Conservation (phyloP, 371 early-diverging fungal species). For the Mucor mucedo region DNA sequence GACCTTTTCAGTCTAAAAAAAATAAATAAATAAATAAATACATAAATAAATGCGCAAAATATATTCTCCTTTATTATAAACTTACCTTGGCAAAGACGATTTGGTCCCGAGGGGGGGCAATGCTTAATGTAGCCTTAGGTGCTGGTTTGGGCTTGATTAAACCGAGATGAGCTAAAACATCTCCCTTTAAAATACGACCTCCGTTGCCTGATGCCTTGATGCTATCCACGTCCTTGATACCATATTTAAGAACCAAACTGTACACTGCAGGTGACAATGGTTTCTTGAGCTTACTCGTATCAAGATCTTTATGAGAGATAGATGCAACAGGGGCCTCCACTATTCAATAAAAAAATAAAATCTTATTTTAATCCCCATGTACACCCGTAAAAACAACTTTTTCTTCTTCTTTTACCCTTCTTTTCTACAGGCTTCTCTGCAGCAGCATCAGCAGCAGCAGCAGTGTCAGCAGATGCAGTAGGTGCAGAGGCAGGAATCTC, state of each 20-base stretch:
- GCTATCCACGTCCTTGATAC: slow-evolving; percentile 60
- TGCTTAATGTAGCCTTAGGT: slow-evolving; percentile 45
- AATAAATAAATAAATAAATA: background rate
- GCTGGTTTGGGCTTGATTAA: slow-evolving; percentile 61
- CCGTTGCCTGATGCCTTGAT: slow-evolving; percentile 85
- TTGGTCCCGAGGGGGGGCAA: slow-evolving; percentile 54
- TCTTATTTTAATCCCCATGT: too few species aligned
- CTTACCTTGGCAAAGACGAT: slow-evolving; percentile 52
- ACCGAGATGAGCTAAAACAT: slow-evolving; percentile 80
- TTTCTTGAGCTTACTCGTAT: slow-evolving; percentile 52
- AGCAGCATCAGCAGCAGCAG: background rate
- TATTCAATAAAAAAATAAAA: too few species aligned
- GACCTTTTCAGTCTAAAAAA: slow-evolving; percentile 31
- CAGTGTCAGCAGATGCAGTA: background rate
- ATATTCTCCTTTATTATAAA: background rate
- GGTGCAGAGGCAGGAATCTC: slow-evolving; percentile 54
- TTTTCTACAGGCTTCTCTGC: slow-evolving; percentile 6
- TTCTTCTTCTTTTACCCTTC: slow-evolving; percentile 4
- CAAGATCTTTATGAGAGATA: slow-evolving; percentile 51
- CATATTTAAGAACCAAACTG: slow-evolving; percentile 61
- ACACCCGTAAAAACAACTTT: background rate
- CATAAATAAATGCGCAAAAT: too few species aligned
- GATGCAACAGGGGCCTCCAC: slow-evolving; percentile 16
- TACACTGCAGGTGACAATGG: slow-evolving; percentile 77
- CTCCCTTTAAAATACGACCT: slow-evolving; percentile 90